Conservation (phyloP, 2,329 filamentous ascomycete species). For the Claviceps digitariae region DNA sequence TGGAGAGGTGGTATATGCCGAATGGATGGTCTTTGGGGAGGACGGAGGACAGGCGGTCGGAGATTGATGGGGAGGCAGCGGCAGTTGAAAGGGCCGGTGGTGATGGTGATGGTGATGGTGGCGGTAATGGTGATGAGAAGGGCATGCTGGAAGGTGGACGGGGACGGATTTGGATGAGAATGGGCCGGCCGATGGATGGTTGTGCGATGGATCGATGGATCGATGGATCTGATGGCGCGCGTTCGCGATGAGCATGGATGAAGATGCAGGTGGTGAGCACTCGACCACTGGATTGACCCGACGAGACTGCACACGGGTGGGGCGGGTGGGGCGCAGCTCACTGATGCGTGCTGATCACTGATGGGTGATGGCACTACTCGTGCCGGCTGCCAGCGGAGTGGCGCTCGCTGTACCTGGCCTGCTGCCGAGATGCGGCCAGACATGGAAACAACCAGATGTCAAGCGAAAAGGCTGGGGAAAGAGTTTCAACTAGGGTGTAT, state of each 20-base stretch:
- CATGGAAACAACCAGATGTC: too few relatives aligned
- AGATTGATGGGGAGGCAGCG: not conserved
- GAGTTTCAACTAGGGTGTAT: too few relatives aligned
- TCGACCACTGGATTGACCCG: not conserved
- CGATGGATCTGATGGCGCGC: not conserved
- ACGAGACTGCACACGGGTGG: not conserved
- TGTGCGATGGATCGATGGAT: not conserved
- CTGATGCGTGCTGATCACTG: not conserved
- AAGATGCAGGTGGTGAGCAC: not conserved
- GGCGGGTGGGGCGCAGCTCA: too few relatives aligned
- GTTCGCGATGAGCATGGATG: not conserved
- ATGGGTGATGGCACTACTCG: not conserved
- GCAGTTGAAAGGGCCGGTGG: not conserved
- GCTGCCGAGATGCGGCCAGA: too few relatives aligned
- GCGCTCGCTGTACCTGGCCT: too few relatives aligned
- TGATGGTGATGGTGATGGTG: not conserved
- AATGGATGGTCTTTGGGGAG: constrained; percentile 45
- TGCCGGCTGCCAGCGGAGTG: not conserved
- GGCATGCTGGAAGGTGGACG: not conserved
- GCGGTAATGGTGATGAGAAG: not conserved
- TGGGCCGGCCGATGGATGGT: not conserved
- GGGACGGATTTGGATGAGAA: not conserved
- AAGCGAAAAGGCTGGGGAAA: too few relatives aligned
- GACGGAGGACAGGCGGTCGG: constrained; percentile 26
- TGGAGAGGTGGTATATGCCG: constrained; percentile 75